phyloP scores from a whole-genome alignment of 2,329 filamentous ascomycete species.

The Karstenula rhodostoma region DNA sequence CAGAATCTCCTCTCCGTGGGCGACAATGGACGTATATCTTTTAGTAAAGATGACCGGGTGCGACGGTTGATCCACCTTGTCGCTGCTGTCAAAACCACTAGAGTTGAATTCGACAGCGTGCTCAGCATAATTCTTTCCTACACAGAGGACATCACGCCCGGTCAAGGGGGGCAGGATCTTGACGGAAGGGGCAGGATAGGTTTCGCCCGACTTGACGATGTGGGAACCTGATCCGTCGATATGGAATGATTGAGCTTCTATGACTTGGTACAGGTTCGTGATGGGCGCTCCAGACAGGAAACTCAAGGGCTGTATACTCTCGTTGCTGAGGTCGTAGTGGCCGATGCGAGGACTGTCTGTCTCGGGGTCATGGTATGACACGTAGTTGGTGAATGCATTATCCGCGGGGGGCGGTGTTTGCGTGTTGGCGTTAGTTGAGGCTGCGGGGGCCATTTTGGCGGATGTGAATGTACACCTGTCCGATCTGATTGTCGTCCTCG shows the following conservation, averaged over 20 bases:
- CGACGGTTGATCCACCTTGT: conserved; percentile 61
- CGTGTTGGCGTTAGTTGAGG: background rate
- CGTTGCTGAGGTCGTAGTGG: conserved; percentile 49
- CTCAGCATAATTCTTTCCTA: conserved; percentile 66
- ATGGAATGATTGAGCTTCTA: conserved; percentile 54
- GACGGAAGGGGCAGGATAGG: conserved; percentile 47
- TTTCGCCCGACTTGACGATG: conserved; percentile 47
- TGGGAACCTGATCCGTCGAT: conserved; percentile 45
- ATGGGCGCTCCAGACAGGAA: conserved; percentile 59
- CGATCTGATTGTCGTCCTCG: background rate
- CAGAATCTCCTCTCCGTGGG: conserved; percentile 57
- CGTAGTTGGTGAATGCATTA: conserved; percentile 47
- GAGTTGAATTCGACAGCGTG: conserved; percentile 66
- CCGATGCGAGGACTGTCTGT: conserved; percentile 48
- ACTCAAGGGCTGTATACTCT: conserved; percentile 54
- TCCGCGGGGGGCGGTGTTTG: background rate
- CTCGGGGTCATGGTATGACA: conserved; percentile 42
- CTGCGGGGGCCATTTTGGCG: background rate
- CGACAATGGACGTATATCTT: conserved; percentile 62
- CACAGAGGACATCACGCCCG: conserved; percentile 61
- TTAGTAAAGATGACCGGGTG: conserved; percentile 67
- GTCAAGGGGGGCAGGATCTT: conserved; percentile 58
- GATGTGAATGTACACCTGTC: background rate
- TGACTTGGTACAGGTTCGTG: conserved; percentile 60
- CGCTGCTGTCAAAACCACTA: conserved; percentile 63